Conservation (phyloP, 2,329 filamentous ascomycete genomes). For the Fusarium xylarioides region DNA sequence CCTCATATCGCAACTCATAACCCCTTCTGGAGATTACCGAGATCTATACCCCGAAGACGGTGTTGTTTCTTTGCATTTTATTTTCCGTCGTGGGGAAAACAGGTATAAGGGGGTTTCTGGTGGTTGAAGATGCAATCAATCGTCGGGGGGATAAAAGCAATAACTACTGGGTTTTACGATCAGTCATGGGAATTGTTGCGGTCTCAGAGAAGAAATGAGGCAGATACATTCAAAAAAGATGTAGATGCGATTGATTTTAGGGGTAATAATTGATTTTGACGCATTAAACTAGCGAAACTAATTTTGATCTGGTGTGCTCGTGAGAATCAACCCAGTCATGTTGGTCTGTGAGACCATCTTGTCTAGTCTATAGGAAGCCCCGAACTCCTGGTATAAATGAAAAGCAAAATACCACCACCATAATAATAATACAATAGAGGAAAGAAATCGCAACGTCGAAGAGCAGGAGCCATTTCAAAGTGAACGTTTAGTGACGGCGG, state of each 20-base stretch:
- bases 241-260: constrained; percentile 12
- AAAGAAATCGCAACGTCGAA: neutral
- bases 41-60: constrained; percentile 1
- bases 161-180: constrained; percentile 4
- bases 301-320: constrained; percentile 1
- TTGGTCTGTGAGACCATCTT: neutral
- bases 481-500: constrained; percentile 2
- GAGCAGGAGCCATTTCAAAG: neutral
- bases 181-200: constrained; percentile 15
- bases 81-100: constrained; percentile 9
- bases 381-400: constrained; percentile 20
- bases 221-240: constrained; percentile 15
- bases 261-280: constrained; percentile 10
- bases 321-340: neutral
- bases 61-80: constrained; percentile 25
- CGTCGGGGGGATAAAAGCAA: constrained; percentile 4
- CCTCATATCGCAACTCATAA: neutral
- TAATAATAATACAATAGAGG: neutral
- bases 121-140: constrained; percentile 2
- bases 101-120: constrained; percentile 8
- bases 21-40: constrained; percentile 23
- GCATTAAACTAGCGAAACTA: neutral
- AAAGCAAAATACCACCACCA: constrained; percentile 5
- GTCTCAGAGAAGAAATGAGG: neutral
- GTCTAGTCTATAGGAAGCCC: neutral